Base-by-base conservation (phyloP, 371 early-diverging fungal genomes). In the Choanephora cucurbitarum region DNA sequence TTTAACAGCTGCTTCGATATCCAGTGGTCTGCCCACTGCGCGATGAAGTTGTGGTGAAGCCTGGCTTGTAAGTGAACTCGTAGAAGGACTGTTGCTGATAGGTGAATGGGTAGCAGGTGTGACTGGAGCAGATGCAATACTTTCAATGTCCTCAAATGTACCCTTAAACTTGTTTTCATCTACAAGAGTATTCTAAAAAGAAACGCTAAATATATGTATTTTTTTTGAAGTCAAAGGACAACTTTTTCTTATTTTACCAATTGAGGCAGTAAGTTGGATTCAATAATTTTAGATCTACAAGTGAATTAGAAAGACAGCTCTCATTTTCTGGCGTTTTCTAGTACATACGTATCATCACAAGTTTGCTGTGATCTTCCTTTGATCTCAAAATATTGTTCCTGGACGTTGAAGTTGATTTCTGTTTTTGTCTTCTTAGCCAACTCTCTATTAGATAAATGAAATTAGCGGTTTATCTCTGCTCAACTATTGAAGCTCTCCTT, bases 361-460 rank as follows among this genome's bases (percentile, higher is more conserved):
- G 63, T 43, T 49, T 56, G 52, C 39, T 62, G 57, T 1, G 63
- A 62, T 24, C 63, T 41, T 21, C 63, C 63, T 49, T 33, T 51
- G 17, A 62, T 57, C 10, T 48, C 54, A 49, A 62, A 62, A 24
- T n/a, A 62, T 19, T 65, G 65, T 0, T 48, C 60, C 10, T 44
- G 41, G 43, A 60, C 44, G 19, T 52, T 13, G 31, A 15, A 65
- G 1, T 19, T 40, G 15, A 65, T 60, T 2, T 53, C 44, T 5
- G 60, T 65, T 22, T 56, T 65, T 17, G 15, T 43, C 1, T 41
- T 17, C 28, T 44, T 65, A 6, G 45, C 65, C 8, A 60, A 28
- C 5, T 37, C 40, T 18, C 65, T 65, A 42, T 21, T 14, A 24
- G 14, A 28, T 0, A 23, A 21, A 39, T 18, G 22, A 13, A 10